phyloP scores from a whole-genome alignment of 768 basidiomycete genomes.

The Phlegmacium glaucopus region DNA sequence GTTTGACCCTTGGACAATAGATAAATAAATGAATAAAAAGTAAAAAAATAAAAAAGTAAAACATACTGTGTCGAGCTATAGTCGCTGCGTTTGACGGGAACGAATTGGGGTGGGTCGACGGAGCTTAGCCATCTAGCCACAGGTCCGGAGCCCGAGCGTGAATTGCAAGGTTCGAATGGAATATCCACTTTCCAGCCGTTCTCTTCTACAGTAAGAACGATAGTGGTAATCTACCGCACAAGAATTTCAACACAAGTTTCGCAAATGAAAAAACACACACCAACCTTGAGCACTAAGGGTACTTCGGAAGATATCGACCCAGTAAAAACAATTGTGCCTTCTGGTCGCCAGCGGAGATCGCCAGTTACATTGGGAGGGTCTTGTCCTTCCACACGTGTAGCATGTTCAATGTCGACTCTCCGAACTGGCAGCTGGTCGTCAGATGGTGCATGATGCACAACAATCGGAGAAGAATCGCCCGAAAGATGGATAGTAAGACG shows the following conservation, averaged over 20 bases:
- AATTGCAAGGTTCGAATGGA: conserved; percentile 42
- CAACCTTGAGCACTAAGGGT: conserved; percentile 54
- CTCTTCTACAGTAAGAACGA: conserved; percentile 52
- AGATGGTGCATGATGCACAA: conserved; percentile 41
- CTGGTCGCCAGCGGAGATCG: conserved; percentile 56
- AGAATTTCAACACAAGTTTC: not conserved
- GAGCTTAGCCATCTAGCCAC: conserved; percentile 55
- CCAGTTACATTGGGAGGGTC: conserved; percentile 27
- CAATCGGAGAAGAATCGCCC: conserved; percentile 39
- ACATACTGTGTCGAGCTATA: conserved; percentile 48
- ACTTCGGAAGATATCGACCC: conserved; percentile 54
- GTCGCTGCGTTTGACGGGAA: conserved; percentile 47
- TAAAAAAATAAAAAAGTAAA: conserved; percentile 1
- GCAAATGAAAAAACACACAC: conserved; percentile 14
- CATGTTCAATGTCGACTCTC: conserved; percentile 45
- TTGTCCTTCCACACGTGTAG: conserved; percentile 15
- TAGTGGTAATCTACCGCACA: conserved; percentile 34
- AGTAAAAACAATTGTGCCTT: conserved; percentile 50
- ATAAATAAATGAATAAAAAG: conserved; percentile 4
- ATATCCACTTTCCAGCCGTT: conserved; percentile 68
- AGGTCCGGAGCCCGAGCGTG: conserved; percentile 31
- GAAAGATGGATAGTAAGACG: conserved; percentile 61
- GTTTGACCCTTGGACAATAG: conserved; percentile 45
- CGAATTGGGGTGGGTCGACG: conserved; percentile 48
- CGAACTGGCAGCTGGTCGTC: conserved; percentile 27